Evolutionary conservation across 208 protist species (phyloP), one percentile per base, ranked within the genome.

Genomic region (Acanthamoeba healyi): DNA sequence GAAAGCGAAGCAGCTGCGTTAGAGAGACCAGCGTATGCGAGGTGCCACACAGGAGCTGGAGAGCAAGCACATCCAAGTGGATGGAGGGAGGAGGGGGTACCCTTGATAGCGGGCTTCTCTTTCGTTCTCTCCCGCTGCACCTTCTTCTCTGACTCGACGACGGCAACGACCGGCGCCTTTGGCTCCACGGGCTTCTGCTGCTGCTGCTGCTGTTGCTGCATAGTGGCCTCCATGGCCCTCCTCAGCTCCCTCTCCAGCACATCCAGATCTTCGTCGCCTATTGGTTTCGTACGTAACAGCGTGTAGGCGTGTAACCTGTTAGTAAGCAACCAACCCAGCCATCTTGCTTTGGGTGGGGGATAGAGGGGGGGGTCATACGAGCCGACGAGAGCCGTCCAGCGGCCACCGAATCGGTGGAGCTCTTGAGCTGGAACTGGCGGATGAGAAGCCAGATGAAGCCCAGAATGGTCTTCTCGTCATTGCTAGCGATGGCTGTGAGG

Each of bases 391-490:
- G 74, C 10, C 74, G 74, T 36, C 74, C 74, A 17, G 74, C 38
- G 42, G 32, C 74, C 72, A 84, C 74, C 44, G 74, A 84, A 19
- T 84, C 74, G 74, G 74, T 58, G 22, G 74, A 40, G 44, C 74
- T 84, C 44, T 84, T 84, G 42, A 93, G 67, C 42, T 93, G 88
- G 88, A 93, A 93, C 49, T 81, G 58, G 29, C 58, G 88, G 49
- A 93, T 93, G n/a, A 93, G 67, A 9, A 82, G 65, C 88, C 88
- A 93, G 29, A 93, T 58, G 67, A 93, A 93, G 26, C 88, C 65
- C 17, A 93, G 63, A 40, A 81, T 93, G 24, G 65, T 81, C 63
- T 81, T 74, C 44, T 56, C 65, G 88, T 93, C 65, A 22, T 61
- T 93, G 42, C 88, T 93, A 1, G 51, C 88, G 81, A 93, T 81